Base-by-base conservation (phyloP, 495 filamentous ascomycete genomes). In the Poronia punctata region DNA sequence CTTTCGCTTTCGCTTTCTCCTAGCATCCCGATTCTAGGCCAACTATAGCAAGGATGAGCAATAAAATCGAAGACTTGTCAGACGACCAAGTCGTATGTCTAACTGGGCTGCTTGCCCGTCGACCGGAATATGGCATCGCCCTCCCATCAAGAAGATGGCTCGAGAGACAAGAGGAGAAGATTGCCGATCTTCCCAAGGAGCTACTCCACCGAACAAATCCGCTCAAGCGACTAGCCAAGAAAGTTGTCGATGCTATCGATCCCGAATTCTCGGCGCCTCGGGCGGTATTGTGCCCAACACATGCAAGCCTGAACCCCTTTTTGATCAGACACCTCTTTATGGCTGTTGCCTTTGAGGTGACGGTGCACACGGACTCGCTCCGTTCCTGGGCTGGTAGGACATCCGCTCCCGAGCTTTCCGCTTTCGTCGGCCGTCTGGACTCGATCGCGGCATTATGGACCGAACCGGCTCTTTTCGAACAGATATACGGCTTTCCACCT, bases 371-470 rank as follows among this genome's bases (percentile, higher is more conserved):
- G 12, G 48, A 45, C 15, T 7, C 35, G 0, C 29, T 63, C 25
- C 54, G 52, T 7, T 40, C 52, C 10, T 59, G 51, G 42, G 30
- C 38, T 6, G 43, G 36, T 15, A 41, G 38, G 15, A 30, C 14
- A 7, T 39, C 53, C 0, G 16, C 38, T 7, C 42, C 48, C 1
- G 33, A 48, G 5, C 28, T 67, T 1, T 30, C 46, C 3, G 40
- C 48, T 9, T 59, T 64, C 35, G 25, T 66, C 6, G 48, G 49
- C 15, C 37, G 58, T 5, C 24, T 70, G 1, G 60, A 57, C 20
- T 46, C 49, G 6, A 53, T 67, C 5, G 57, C 55, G 21, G 51
- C 51, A 10, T 45, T 72, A n/a, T 70, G 54, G 48, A 56, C 62
- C 1, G 34, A 54, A 12, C 50, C 48, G 0, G 46, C 46, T 1